These are phyloP conservation scores for Claviceps cyperi DNA, from an alignment of 2,329 filamentous ascomycete genomes.

Conservation along the genomic window DNA sequence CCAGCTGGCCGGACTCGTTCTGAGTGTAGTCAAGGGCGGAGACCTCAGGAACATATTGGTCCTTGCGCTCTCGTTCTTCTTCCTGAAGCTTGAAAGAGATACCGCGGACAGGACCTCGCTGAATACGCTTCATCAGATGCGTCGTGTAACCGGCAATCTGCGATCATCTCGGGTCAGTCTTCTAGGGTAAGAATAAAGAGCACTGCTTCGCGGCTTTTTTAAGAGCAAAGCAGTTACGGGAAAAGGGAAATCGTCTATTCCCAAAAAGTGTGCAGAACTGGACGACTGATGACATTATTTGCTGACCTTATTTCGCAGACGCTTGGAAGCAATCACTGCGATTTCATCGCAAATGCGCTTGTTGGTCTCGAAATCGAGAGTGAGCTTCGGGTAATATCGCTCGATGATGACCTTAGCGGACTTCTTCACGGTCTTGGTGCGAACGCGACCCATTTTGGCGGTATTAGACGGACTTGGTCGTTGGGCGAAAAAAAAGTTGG, in stretches of 20 bases:
- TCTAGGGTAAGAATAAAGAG: not conserved
- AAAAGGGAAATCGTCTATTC: not conserved
- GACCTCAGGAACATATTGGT: conserved; percentile 98
- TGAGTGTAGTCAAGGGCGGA: conserved; percentile 97
- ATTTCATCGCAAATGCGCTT: conserved; percentile 99
- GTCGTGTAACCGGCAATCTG: conserved; percentile 98
- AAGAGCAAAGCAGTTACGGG: too few species aligned
- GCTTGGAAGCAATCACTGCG: conserved; percentile 97
- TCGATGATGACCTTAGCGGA: conserved; percentile 99
- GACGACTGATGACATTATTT: not conserved
- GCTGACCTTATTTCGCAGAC: conserved; percentile 93
- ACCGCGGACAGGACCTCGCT: conserved; percentile 96
- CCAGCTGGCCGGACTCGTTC: conserved; percentile 84
- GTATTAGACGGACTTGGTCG: conserved; percentile 26
- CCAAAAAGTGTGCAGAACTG: not conserved
- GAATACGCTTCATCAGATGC: conserved; percentile 99
- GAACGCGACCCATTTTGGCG: conserved; percentile 56
- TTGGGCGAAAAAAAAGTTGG: conserved; percentile 18
- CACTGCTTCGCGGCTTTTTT: too few species aligned
- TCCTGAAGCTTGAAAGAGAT: conserved; percentile 99
- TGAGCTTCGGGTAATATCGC: conserved; percentile 94
- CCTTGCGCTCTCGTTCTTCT: conserved; percentile 99
- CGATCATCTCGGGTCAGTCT: conserved; percentile 1
- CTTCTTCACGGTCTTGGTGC: conserved; percentile 58
- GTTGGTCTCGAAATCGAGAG: conserved; percentile 99